Evolutionary conservation across 352 stramenopile genomes (phyloP).

Genomic region (Pythium chondricola): DNA sequence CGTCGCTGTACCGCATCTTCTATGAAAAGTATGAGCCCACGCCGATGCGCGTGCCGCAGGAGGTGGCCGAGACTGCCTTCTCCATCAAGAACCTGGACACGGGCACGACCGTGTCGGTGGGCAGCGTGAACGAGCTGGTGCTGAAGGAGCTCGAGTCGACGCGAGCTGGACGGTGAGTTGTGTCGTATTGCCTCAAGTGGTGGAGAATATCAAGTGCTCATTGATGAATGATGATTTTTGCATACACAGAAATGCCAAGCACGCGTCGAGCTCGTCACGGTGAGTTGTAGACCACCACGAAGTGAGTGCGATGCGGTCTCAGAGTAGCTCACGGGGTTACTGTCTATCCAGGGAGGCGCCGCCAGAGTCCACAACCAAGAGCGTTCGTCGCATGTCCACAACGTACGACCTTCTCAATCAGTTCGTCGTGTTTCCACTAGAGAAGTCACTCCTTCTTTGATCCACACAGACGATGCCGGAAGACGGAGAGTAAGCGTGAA

Average conservation of each 20-base stretch:
- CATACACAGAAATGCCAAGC: constrained; percentile 35
- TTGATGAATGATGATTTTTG: not conserved
- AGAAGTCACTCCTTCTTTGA: not conserved
- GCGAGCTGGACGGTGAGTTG: constrained; percentile 26
- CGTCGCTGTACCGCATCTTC: constrained; percentile 80
- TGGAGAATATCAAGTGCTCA: too few species aligned
- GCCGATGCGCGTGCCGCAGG: constrained; percentile 41
- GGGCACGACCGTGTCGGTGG: constrained; percentile 65
- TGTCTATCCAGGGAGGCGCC: constrained; percentile 45
- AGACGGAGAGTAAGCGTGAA: constrained; percentile 32
- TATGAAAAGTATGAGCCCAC: constrained; percentile 85
- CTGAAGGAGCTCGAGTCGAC: constrained; percentile 63
- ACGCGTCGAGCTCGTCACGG: constrained; percentile 58
- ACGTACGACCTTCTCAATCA: constrained; percentile 32
- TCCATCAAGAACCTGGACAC: constrained; percentile 82
- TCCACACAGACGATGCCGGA: constrained; percentile 7
- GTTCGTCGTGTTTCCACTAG: not conserved
- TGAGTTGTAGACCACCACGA: too few species aligned
- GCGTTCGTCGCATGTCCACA: constrained; percentile 49
- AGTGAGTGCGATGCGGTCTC: too few species aligned
- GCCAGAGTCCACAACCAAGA: constrained; percentile 44
- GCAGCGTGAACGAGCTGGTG: constrained; percentile 74
- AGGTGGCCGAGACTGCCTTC: constrained; percentile 57
- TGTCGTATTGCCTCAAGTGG: too few species aligned
- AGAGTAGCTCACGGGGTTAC: too few species aligned